Evolutionary conservation across 176 grass and related monocot genomes (phyloP).

Genomic region (Urochloa ruziziensis): DNA sequence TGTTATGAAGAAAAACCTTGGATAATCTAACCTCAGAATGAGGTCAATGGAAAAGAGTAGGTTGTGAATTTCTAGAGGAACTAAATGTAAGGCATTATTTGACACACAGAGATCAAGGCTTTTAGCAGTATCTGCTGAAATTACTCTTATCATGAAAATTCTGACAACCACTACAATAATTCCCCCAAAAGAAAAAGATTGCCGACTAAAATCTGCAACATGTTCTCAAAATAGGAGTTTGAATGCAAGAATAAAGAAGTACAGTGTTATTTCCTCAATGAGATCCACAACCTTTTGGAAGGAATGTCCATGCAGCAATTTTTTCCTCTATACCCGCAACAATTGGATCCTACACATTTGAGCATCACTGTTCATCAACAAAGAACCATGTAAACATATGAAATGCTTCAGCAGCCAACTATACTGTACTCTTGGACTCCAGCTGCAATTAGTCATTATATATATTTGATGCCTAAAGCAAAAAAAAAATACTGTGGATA

Average conservation of each 20-base stretch:
- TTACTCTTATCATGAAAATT: background rate
- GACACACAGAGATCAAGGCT: background rate
- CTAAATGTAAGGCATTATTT: background rate
- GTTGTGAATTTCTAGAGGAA: background rate
- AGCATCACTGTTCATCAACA: slow-evolving; percentile 16
- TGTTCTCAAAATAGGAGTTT: background rate
- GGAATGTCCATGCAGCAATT: slow-evolving; percentile 96
- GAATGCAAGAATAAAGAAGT: background rate
- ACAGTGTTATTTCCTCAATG: background rate
- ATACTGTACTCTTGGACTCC: background rate
- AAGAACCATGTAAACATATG: background rate
- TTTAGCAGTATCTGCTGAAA: background rate
- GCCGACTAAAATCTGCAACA: background rate
- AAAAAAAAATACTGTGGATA: background rate
- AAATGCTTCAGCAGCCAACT: background rate
- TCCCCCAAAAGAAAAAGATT: background rate
- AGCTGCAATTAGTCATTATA: background rate
- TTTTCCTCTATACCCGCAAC: slow-evolving; percentile 89
- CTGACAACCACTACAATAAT: background rate
- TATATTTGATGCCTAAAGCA: background rate
- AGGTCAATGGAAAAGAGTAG: background rate
- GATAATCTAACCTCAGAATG: background rate
- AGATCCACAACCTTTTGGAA: slow-evolving; percentile 79
- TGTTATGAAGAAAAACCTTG: background rate
- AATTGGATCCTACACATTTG: slow-evolving; percentile 75